Base-by-base conservation (phyloP, 352 stramenopile genomes). In the Phytophthora chlamydospora region DNA sequence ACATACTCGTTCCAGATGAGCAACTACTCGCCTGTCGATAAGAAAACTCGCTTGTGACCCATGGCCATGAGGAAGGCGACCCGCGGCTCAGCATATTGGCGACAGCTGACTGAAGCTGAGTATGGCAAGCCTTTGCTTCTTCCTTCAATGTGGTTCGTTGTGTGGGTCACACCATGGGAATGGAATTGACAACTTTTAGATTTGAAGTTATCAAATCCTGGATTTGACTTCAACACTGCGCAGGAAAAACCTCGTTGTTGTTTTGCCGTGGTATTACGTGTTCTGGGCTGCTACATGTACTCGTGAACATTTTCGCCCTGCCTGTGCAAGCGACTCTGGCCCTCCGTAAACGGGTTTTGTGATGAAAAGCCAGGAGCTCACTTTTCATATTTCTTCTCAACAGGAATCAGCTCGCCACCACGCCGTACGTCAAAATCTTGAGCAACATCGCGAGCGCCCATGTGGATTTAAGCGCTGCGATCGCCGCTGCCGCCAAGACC, bases 401-500 rank as follows among this genome's bases (percentile, higher is more conserved):
- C 31, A 43, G 8, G 12, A 16, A 21, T n/a, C 35, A 21, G 27
- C 29, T 19, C 21, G 21, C 29, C 50, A 10, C 9, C 29, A 75
- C 73, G 66, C 70, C 66, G 38, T 71, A 61, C 54, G 41, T 66
- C 10, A 47, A 69, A 47, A 66, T 76, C 19, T 60, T 58, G 16
- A 79, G 58, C 55, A 76, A 71, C 48, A 55, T 69, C 6, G 3
- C 46, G 5, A 53, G 35, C 5, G 62, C 48, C 8, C 47, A 57
- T 34, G 49, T 79, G 10, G 62, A 76, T 42, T 16, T 31, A 7
- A 39, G 5, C 3, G 56, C 54, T 8, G 32, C 45, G n/a, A 56
- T 67, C 14, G 42, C 47, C 10, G 38, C 42, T n/a, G 27, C 65
- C 39, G 64, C 65, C 6, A 67, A 78, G 34, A 62, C 31, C 7